Evolutionary conservation across 2,329 filamentous ascomycete species (phyloP).

Genomic region (Grosmannia huntii): DNA sequence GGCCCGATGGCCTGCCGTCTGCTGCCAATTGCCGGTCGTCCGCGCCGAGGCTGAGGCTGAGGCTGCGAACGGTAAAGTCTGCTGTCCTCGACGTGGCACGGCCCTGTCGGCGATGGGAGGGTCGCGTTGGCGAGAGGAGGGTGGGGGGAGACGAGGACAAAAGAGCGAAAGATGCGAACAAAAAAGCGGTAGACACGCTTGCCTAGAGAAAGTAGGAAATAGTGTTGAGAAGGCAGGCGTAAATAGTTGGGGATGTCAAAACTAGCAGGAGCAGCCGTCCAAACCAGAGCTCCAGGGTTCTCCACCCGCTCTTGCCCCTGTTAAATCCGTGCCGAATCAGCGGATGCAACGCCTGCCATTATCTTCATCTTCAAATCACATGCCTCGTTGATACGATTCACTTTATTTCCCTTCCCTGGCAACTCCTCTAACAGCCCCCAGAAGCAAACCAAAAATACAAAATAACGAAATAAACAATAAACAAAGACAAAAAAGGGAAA

Average conservation of each 20-base stretch:
- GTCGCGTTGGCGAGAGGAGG: neutral
- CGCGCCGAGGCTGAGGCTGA: neutral
- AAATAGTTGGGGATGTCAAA: neutral
- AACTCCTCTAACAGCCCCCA: slow-evolving; percentile 3
- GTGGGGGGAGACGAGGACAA: neutral
- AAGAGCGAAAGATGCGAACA: neutral
- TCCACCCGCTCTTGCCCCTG: neutral
- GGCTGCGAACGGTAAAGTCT: too few relatives aligned
- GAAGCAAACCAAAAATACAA: neutral
- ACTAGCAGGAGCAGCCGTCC: neutral
- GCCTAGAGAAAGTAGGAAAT: neutral
- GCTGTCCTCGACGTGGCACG: neutral
- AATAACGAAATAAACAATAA: neutral
- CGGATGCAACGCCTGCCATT: slow-evolving; percentile 1
- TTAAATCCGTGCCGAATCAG: slow-evolving; percentile 6
- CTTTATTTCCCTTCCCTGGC: slow-evolving; percentile 3
- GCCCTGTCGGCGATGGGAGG: neutral
- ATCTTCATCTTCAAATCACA: neutral
- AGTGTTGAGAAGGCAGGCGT: neutral
- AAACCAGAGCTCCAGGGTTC: neutral
- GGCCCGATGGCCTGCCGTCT: neutral
- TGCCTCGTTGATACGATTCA: neutral
- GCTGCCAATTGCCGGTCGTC: neutral
- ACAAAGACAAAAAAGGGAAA: neutral
- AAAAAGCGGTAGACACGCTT: neutral